Evolutionary conservation across 768 basidiomycete species (phyloP), one percentile per base, ranked within the genome.

Genomic region (Auricularia heimuer): DNA sequence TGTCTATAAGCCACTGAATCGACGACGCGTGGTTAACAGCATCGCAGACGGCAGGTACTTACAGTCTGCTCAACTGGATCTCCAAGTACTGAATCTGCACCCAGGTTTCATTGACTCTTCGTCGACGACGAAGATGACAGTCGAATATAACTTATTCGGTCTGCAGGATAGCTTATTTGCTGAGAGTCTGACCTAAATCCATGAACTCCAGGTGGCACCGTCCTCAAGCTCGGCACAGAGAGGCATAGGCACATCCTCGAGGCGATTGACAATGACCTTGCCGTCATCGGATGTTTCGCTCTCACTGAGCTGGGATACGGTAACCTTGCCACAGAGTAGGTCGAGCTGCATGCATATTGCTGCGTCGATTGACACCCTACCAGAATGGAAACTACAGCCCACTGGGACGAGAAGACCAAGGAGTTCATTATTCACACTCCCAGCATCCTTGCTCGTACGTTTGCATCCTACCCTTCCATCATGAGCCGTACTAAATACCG

Each of bases 401-500:
- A 60, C 56, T 60, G 56, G 56, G 56, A 60, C 56, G 34, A 60
- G 24, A 35, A 60, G 34, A 29, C 56, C 24, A 60, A 60, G 34
- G 56, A 60, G 24, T 60, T 60, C 24, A 60, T 60, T 33, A 60
- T 60, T 18, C 24, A 60, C 56, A 60, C 56, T 4, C 56, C 56
- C 16, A 60, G 29, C 34, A 35, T 29, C 6, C 56, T 60, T 14
- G 56, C 56, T 4, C 56, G 56, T 60, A 60, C 56, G 56, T 60
- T 10, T 33, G 24, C 11, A 56, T 21, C 11, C 24, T 60, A 60
- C 56, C 47, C 47, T 10, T 16, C 47, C 47, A 42, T 14, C 39
- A 8, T 14, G 47, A 51, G 18, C 16, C 18, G 2, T 18, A 6
- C 47, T 51, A 6, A 51, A 16, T 6, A 4, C 21, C 47, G 7